Conservation (phyloP, 2,329 filamentous ascomycete genomes). For the Trichoderma sp. region DNA sequence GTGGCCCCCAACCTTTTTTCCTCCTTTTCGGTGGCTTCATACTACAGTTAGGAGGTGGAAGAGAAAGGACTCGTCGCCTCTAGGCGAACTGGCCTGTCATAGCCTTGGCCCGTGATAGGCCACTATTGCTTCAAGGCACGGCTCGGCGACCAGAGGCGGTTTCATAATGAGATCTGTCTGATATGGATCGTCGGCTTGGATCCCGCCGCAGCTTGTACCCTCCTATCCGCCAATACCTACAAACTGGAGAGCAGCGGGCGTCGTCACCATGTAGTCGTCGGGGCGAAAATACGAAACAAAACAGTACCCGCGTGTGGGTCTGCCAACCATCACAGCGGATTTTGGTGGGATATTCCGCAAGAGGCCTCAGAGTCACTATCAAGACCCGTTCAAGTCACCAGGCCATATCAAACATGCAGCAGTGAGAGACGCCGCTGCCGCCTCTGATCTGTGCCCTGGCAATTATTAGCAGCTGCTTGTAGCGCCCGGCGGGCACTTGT, state of each 20-base stretch:
- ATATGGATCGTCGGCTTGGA: slow-evolving; percentile 26
- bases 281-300: slow-evolving; percentile 9
- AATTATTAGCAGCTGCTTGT: neutral
- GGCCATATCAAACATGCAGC: slow-evolving; percentile 4
- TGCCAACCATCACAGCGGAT: slow-evolving; percentile 15
- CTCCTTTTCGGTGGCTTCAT: neutral
- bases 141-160: slow-evolving; percentile 23
- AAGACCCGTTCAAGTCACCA: neutral
- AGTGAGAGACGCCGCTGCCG: neutral
- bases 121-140: slow-evolving; percentile 5
- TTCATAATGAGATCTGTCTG: slow-evolving; percentile 29
- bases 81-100: slow-evolving; percentile 23
- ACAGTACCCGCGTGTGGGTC: slow-evolving; percentile 5
- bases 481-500: slow-evolving; percentile 1
- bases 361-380: slow-evolving; percentile 20
- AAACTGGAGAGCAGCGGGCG: neutral
- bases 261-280: slow-evolving; percentile 4
- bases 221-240: slow-evolving; percentile 4
- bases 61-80: neutral
- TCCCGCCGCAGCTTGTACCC: neutral
- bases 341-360: slow-evolving; percentile 13
- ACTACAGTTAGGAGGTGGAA: neutral
- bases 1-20: neutral
- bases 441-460: neutral
- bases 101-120: slow-evolving; percentile 12